These are phyloP conservation scores for Dioszegia hungarica DNA, from an alignment of 768 basidiomycete genomes.

Conservation along the genomic window DNA sequence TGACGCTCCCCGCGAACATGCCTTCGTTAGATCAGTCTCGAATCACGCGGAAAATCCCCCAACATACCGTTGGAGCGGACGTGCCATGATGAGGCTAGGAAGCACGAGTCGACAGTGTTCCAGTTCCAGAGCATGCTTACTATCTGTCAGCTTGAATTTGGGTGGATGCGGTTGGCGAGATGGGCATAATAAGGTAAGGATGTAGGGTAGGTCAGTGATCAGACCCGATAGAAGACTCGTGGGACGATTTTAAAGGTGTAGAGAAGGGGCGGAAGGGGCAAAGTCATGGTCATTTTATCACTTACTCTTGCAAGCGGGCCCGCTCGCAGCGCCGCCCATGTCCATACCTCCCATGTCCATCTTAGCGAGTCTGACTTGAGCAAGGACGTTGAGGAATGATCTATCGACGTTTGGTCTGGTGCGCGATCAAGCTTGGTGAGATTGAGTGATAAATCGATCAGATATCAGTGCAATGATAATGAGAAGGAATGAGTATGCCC, in stretches of 20 bases:
- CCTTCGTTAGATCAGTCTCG: too few species aligned
- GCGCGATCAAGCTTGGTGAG: too few species aligned
- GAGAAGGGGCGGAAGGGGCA: too few species aligned
- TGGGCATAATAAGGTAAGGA: neutral
- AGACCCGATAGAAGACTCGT: too few species aligned
- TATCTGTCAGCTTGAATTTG: neutral
- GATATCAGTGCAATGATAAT: neutral
- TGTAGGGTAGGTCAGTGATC: too few species aligned
- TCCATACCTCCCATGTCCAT: conserved; percentile 19
- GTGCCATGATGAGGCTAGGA: conserved; percentile 46
- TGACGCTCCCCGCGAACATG: conserved; percentile 45
- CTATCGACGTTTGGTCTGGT: too few species aligned
- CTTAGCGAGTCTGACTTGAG: neutral
- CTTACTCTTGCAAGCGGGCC: conserved; percentile 24
- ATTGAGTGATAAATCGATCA: neutral
- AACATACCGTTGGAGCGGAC: conserved; percentile 30
- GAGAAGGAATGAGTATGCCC: too few species aligned
- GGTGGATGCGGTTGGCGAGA: neutral
- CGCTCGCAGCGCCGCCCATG: neutral
- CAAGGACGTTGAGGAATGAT: neutral
- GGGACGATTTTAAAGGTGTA: too few species aligned
- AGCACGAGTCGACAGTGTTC: conserved; percentile 47
- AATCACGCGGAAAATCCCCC: too few species aligned
- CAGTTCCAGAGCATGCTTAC: conserved; percentile 49
- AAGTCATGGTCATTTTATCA: too few species aligned